A percentile compares a stretch with the other conserved stretches of the same genome.
Conservation (phyloP, 176 grass and related monocot species). For the Oropetium thomaeum region DNA sequence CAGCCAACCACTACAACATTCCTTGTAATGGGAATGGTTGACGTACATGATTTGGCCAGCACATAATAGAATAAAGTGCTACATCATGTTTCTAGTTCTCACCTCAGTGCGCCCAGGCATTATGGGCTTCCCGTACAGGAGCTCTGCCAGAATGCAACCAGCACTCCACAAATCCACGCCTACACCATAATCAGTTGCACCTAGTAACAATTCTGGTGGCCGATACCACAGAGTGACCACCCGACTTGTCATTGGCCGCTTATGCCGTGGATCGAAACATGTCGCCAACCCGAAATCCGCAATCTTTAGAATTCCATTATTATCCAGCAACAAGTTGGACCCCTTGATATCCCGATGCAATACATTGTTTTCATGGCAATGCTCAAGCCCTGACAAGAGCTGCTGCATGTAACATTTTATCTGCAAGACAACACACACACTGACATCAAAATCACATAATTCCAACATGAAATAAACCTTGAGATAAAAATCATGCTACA, state of each 20-base stretch:
- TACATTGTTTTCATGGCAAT: slow-evolving; percentile 48
- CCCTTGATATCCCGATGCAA: slow-evolving; percentile 63
- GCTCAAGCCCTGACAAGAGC: slow-evolving; percentile 49
- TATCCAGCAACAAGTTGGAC: slow-evolving; percentile 56
- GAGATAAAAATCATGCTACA: neutral
- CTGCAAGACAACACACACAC: slow-evolving; percentile 24
- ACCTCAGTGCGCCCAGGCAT: slow-evolving; percentile 61
- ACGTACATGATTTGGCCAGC: neutral
- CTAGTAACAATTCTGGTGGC: slow-evolving; percentile 49
- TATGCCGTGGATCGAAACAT: slow-evolving; percentile 42
- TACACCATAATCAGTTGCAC: slow-evolving; percentile 52
- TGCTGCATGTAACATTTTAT: slow-evolving; percentile 59
- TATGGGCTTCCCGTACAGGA: slow-evolving; percentile 52
- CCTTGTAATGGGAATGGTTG: neutral
- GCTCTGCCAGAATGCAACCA: slow-evolving; percentile 59
- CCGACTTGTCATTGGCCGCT: slow-evolving; percentile 46
- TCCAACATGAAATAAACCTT: neutral
- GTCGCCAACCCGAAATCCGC: slow-evolving; percentile 51
- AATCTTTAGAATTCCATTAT: slow-evolving; percentile 57
- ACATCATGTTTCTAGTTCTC: neutral
- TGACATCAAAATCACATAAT: slow-evolving; percentile 18
- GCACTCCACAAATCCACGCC: slow-evolving; percentile 56
- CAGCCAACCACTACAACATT: neutral
- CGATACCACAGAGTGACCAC: slow-evolving; percentile 62
- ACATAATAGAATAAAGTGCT: neutral